A percentile compares a stretch with the other conserved stretches of the same genome.
These are phyloP conservation scores for Amphicarpaea edgeworthii DNA, from an alignment of 306 rosid species.

Conservation along the genomic window DNA sequence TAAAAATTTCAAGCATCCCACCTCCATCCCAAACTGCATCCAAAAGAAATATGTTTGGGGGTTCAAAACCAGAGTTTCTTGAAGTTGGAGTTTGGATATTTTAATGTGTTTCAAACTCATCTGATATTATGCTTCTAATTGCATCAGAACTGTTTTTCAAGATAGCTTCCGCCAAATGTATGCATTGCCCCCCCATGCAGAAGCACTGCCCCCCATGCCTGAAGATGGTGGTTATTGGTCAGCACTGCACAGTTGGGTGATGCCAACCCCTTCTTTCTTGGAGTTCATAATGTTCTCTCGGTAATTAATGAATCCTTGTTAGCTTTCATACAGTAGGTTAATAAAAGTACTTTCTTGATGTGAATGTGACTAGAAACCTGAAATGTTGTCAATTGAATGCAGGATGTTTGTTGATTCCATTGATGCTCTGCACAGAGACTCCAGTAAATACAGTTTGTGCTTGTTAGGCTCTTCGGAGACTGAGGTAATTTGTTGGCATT, in stretches of 20 bases:
- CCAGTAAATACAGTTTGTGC: conserved; percentile 57
- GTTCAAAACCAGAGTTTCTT: conserved; percentile 21
- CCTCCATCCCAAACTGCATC: conserved; percentile 21
- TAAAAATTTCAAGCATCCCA: conserved; percentile 31
- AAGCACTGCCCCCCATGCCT: conserved; percentile 97
- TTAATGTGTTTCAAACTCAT: conserved; percentile 13
- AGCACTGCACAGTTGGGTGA: conserved; percentile 95
- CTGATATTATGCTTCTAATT: conserved; percentile 46
- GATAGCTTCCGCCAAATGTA: conserved; percentile 78
- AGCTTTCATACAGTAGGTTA: conserved; percentile 20
- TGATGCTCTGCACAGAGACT: conserved; percentile 71
- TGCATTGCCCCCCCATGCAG: conserved; percentile 64
- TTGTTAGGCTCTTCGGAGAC: conserved; percentile 76
- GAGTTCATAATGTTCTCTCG: conserved; percentile 93
- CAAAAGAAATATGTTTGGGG: conserved; percentile 28
- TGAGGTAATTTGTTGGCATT: conserved; percentile 64
- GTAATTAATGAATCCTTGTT: conserved; percentile 55
- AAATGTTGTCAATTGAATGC: conserved; percentile 50
- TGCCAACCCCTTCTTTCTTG: conserved; percentile 96
- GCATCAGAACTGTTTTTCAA: conserved; percentile 78
- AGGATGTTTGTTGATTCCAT: conserved; percentile 94
- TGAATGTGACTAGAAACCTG: conserved; percentile 41
- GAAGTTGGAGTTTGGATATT: conserved; percentile 28
- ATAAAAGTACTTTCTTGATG: conserved; percentile 28
- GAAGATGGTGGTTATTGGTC: conserved; percentile 95